Percentiles rank a stretch among this genome's conserved stretches.
Conservation (phyloP, 345 rosid genomes). For the Nasturtium officinale region DNA sequence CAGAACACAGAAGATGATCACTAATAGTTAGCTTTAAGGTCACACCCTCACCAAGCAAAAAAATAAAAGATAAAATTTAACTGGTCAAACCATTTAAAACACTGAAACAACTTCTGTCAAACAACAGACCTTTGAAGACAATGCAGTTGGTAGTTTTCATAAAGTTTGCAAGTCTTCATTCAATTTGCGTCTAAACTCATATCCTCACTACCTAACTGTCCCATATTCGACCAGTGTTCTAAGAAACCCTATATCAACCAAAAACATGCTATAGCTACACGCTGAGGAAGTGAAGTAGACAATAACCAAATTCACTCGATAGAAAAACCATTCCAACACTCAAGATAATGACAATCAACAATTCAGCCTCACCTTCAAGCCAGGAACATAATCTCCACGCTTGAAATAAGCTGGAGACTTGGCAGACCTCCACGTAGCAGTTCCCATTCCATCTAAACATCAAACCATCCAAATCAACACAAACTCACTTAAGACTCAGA, state of each 20-base stretch:
- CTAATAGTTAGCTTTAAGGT: constrained; percentile 7
- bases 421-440: constrained; percentile 97
- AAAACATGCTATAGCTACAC: not conserved
- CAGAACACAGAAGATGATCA: constrained; percentile 15
- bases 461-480: constrained; percentile 19
- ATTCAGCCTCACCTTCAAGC: constrained; percentile 70
- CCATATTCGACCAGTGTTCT: not conserved
- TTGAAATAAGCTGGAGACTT: constrained; percentile 89
- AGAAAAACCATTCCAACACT: not conserved
- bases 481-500: not conserved
- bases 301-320: not conserved
- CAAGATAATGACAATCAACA: constrained; percentile 10
- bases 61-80: not conserved
- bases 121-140: constrained; percentile 7
- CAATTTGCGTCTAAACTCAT: not conserved
- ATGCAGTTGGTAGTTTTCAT: not conserved
- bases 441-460: constrained; percentile 91
- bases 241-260: not conserved
- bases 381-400: constrained; percentile 99
- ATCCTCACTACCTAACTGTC: not conserved
- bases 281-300: not conserved
- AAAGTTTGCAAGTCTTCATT: constrained; percentile 13
- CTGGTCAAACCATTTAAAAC: not conserved
- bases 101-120: not conserved
- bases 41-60: constrained; percentile 9